Conservation (phyloP, 176 grass and related monocot species). For the Ensete ventricosum region DNA sequence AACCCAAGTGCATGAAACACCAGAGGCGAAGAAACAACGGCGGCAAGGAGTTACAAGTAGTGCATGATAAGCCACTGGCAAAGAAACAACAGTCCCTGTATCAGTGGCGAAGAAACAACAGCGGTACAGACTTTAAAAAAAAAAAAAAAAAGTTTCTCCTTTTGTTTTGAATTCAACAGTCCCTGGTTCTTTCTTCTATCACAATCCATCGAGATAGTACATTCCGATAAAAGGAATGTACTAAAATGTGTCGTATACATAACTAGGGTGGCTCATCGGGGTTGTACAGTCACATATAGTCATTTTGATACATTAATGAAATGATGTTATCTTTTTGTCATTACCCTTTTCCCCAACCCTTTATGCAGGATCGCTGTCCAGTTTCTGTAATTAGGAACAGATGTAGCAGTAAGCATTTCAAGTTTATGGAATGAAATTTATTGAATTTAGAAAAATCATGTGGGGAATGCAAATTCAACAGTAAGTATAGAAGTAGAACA, state of each 20-base stretch:
- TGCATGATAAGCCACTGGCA: slow-evolving; percentile 50
- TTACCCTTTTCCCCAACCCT: too few relatives aligned
- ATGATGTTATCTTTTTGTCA: background rate
- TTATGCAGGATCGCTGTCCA: too few relatives aligned
- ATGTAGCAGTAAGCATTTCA: too few relatives aligned
- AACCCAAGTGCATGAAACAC: slow-evolving; percentile 78
- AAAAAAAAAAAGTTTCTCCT: too few relatives aligned
- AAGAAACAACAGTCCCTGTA: slow-evolving; percentile 35
- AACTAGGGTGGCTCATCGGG: background rate
- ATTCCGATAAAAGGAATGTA: background rate
- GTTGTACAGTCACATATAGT: background rate
- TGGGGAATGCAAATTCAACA: too few relatives aligned
- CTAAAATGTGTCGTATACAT: background rate
- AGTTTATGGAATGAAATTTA: too few relatives aligned
- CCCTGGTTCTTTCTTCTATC: background rate
- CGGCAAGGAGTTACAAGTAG: background rate
- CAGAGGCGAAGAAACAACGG: slow-evolving; percentile 56
- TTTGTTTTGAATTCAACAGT: background rate
- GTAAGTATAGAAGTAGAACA: too few relatives aligned
- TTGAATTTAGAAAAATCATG: too few relatives aligned
- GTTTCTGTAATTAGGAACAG: too few relatives aligned
- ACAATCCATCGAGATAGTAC: background rate
- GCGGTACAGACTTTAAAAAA: background rate
- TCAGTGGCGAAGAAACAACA: slow-evolving; percentile 41
- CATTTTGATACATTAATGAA: background rate